These are phyloP conservation scores for Cnidoscolus chayamansa DNA, from an alignment of 441 rosid genomes.

Conservation along the genomic window DNA sequence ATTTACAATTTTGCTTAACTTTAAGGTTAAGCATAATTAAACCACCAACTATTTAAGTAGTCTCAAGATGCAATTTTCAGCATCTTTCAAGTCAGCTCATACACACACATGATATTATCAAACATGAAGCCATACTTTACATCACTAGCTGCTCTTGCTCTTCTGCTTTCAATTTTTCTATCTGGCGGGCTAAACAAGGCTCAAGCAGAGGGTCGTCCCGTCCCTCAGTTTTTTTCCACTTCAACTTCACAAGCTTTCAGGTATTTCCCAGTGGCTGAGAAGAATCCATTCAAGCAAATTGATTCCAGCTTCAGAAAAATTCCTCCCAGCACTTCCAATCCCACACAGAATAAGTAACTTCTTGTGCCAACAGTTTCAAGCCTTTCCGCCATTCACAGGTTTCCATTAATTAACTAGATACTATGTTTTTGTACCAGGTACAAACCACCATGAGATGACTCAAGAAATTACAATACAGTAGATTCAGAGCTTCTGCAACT, in stretches of 20 bases:
- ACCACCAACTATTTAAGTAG: slow-evolving; percentile 8
- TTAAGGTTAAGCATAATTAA: neutral
- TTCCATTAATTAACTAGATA: slow-evolving; percentile 25
- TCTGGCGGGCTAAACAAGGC: slow-evolving; percentile 35
- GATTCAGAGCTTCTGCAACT: slow-evolving; percentile 24
- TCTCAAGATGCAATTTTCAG: neutral
- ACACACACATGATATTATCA: slow-evolving; percentile 12
- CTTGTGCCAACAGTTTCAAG: slow-evolving; percentile 24
- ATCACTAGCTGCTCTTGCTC: slow-evolving; percentile 32
- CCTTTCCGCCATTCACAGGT: slow-evolving; percentile 22
- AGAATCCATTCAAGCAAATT: slow-evolving; percentile 38
- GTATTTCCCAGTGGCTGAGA: slow-evolving; percentile 9
- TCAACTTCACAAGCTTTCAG: slow-evolving; percentile 30
- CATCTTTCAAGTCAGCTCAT: neutral
- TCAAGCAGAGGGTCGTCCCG: slow-evolving; percentile 43
- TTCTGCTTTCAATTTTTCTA: slow-evolving; percentile 41
- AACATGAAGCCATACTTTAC: slow-evolving; percentile 42
- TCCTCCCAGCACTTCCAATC: slow-evolving; percentile 65
- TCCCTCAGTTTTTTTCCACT: slow-evolving; percentile 19
- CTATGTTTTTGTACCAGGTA: slow-evolving; percentile 34
- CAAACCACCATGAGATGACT: slow-evolving; percentile 27
- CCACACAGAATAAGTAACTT: slow-evolving; percentile 69
- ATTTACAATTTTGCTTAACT: slow-evolving; percentile 23
- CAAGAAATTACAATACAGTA: slow-evolving; percentile 27
- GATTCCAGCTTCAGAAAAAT: slow-evolving; percentile 55